Evolutionary conservation across 2,329 filamentous ascomycete genomes (phyloP), one percentile per base, ranked within the genome.

Genomic region (Cercospora beticola): DNA sequence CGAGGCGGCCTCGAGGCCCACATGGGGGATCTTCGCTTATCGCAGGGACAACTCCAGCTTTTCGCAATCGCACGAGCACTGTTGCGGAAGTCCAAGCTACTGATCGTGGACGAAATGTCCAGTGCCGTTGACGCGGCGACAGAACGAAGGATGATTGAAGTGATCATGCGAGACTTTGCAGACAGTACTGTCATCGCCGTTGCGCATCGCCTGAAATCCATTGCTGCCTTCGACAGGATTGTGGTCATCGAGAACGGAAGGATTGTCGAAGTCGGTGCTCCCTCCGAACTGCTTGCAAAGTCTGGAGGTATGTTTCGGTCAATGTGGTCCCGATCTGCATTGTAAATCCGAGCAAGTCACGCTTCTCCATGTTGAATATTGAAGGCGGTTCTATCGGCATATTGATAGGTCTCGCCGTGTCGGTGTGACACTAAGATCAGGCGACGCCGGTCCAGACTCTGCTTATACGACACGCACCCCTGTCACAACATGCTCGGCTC

Each of bases 131-230:
- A 90, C 73, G 79, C 81, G 12, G 82, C 82, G 62, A 89, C 87
- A 2, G 88, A 89, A 71, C 80, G 82, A 40, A 79, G 83, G 28
- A 87, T 89, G 78, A 86, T 89, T 74, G 80, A 81, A 33, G 81
- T 88, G 31, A 83, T 75, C 23, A 63, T 59, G 12, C 66, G 72
- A 40, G 80, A 80, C 26, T 88, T 90, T 74, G 76, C 77, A 2
- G 80, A 79, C 3, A 85, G 87, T 68, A 92, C 89, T 0, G 85
- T 92, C 65, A 81, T 88, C 62, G 82, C 84, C 0, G 84, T 88
- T 1, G 85, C 86, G 5, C 86, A 88, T 76, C 85, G 86, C 30
- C 79, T 88, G 52, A 82, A 86, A 43, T 86, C 85, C 66, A 85
- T 88, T 14, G 78, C 85, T 69, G 83, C 85, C 64, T 86, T 85